Evolutionary conservation across 1,284 basidiomycete species (phyloP), one percentile per base, ranked within the genome.

Genomic region (Stereum hirsutum): DNA sequence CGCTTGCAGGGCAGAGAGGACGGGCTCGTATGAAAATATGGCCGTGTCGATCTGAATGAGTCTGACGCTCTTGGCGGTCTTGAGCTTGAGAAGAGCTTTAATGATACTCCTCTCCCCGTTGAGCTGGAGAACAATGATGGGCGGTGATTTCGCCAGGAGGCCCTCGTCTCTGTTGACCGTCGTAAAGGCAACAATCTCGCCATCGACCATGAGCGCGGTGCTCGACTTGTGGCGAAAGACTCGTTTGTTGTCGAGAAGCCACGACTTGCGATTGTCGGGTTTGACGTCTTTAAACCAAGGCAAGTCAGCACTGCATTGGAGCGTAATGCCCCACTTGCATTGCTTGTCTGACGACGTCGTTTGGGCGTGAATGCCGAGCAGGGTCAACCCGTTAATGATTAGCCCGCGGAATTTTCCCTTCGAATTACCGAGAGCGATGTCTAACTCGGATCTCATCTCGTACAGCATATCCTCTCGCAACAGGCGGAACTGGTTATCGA

Each of bases 401-500:
- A 69, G 48, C 0, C 71, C 70, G 3, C 70, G 62, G 38, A 62
- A 64, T 0, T 72, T 70, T 43, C 69, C 69, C 53, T 74, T 76
- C n/a, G n/a, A n/a, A n/a, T n/a, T n/a, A n/a, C n/a, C n/a, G 1
- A 62, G 23, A 6, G 21, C 15, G 14, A 70, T 62, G 36, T 69
- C 63, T 6, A 81, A 49, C 48, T 81, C 80, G 19, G 82, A 80
- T 17, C 67, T 65, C 53, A 83, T 65, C 51, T 83, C 78, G 48
- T 70, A 62, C 2, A 82, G 47, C 74, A 83, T 78, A 43, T 83
- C 81, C 50, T 82, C 81, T 2, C 81, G 61, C 8, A 81, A 55
- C 8, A 83, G 61, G 6, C 81, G 70, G 51, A 78, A 83, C 44
- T 77, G 77, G 43, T 79, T 80, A 48, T 82, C 79, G 6, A 82